Evolutionary conservation across 352 stramenopile species (phyloP), one percentile per base, ranked within the genome.

Genomic region (Pythium brassicae): DNA sequence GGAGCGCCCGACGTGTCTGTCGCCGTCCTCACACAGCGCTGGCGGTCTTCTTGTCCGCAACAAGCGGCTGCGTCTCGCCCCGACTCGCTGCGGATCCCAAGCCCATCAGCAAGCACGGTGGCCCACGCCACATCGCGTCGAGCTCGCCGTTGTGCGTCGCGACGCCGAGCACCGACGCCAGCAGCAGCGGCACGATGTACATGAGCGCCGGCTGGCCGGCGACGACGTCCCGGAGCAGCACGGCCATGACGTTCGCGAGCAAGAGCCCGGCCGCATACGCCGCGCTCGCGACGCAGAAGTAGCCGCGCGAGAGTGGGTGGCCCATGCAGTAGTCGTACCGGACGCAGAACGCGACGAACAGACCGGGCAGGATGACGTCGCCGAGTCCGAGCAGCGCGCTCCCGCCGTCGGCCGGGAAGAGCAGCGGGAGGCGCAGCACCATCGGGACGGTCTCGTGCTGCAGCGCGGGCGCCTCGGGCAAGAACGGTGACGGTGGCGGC

Each of bases 311-410:
- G 22, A 86, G 53, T 6, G 78, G 73, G 20, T 68, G 70, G 8
- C 63, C 78, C 60, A 67, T 82, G 53, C 73, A 68, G 57, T 91
- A 96, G 79, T 99, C 96, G 61, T 92, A 98, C 12, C 94, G 85
- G 22, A 94, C 72, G 0, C 83, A 83, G 65, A 98, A 98, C 50
- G 92, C 92, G 14, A 98, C 68, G 20, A 99, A 66, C 60, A 99
- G 74, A 2, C 96, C 94, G 19, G 95, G 95, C 29, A 98, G 59
- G n/a, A 98, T 97, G 61, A 99, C 98, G 73, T 99, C 96, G 10
- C 96, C 96, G 4, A 99, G 72, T 56, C 96, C 96, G 15, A 99
- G 76, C 78, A 99, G 37, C 75, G 93, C 25, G 80, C 78, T 14
- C 89, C 96, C 50, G 86, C 87, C 43, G 79, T 65, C 77, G 95